Evolutionary conservation across 2,329 filamentous ascomycete species (phyloP).

Genomic region (Sporothrix brunneoviolacea): DNA sequence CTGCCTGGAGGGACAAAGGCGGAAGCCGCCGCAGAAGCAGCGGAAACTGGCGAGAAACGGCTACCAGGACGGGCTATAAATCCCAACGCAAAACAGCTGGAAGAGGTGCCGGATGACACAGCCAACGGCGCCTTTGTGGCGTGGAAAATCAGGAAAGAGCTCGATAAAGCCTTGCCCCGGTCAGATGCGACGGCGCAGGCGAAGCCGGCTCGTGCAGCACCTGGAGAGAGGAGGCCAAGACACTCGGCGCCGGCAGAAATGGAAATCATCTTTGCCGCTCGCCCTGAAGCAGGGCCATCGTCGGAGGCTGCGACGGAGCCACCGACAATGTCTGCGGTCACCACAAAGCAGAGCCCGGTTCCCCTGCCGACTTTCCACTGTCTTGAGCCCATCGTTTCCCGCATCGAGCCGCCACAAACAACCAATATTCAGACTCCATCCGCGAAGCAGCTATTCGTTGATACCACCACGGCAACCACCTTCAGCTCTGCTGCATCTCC

Average conservation of each 20-base stretch:
- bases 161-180: constrained; percentile 28
- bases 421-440: no score
- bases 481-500: no score
- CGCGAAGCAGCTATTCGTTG: no score
- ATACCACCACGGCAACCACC: no score
- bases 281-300: background rate
- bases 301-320: no score
- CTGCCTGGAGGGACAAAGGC: background rate
- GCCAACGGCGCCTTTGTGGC: constrained; percentile 39
- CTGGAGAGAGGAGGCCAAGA: background rate
- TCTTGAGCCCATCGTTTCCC: no score
- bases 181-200: constrained; percentile 13
- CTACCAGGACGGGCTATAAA: constrained; percentile 18
- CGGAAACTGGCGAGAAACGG: constrained; percentile 3
- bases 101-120: constrained; percentile 40
- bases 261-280: background rate
- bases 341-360: no score
- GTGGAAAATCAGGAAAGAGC: constrained; percentile 35
- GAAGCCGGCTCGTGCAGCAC: background rate
- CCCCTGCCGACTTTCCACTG: background rate
- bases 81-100: constrained; percentile 31
- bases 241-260: constrained; percentile 17
- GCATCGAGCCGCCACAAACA: background rate
- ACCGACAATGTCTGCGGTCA: no score
- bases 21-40: constrained; percentile 1